Percentiles rank a stretch among this genome's conserved stretches.
Evolutionary conservation across 352 stramenopile species (phyloP).

Genomic region (Aphanomyces astaci): DNA sequence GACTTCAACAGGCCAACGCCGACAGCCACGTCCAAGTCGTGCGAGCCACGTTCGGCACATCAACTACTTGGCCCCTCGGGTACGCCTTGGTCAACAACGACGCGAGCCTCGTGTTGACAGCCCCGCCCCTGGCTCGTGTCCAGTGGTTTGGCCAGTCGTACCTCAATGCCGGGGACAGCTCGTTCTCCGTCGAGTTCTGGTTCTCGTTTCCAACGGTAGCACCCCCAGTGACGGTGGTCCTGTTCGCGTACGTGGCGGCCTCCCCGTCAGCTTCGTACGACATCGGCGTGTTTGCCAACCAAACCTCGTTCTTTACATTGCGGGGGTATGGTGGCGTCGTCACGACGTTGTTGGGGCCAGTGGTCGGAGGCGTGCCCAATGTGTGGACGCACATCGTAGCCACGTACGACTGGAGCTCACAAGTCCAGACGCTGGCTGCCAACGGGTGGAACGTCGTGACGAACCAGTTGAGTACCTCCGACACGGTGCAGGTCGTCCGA

Average conservation of each 20-base stretch:
- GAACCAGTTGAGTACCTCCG: neutral
- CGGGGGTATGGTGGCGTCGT: neutral
- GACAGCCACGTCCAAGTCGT: constrained; percentile 25
- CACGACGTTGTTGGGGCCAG: constrained; percentile 4
- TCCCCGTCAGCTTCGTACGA: neutral
- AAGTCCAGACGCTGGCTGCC: neutral
- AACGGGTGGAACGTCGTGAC: constrained; percentile 4
- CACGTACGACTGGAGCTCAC: constrained; percentile 36
- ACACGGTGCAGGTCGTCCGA: neutral
- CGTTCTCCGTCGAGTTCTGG: constrained; percentile 67
- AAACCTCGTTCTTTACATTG: constrained; percentile 14
- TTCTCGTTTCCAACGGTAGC: constrained; percentile 24
- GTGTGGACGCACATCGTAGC: constrained; percentile 50
- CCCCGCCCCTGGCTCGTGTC: neutral
- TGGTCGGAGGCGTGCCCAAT: neutral
- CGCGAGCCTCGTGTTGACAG: neutral
- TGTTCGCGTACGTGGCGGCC: neutral
- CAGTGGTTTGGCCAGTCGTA: constrained; percentile 19
- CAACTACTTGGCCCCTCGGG: constrained; percentile 13
- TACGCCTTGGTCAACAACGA: constrained; percentile 36
- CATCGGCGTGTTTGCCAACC: constrained; percentile 10
- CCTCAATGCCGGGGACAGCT: neutral
- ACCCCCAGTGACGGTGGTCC: neutral
- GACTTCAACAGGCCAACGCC: constrained; percentile 35
- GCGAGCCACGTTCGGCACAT: constrained; percentile 20